Percentiles rank a stretch among this genome's conserved stretches.
Evolutionary conservation across 1,284 basidiomycete genomes (phyloP).

Genomic region (Austroboletus niveus): DNA sequence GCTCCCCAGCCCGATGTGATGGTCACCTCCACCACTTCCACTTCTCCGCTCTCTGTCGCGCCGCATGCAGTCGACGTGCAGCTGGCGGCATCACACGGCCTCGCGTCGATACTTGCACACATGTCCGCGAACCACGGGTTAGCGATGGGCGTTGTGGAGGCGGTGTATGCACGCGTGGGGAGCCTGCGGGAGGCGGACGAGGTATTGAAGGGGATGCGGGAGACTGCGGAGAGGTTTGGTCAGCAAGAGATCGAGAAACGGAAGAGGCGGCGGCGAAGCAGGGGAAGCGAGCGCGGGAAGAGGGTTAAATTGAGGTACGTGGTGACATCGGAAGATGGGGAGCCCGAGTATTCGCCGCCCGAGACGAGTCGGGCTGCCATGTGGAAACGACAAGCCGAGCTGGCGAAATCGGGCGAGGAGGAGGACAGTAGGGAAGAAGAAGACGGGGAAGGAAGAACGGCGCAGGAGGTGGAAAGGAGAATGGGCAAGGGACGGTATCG

Average conservation of each 20-base stretch:
- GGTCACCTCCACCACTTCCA: not conserved
- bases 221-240: slow-evolving; percentile 24
- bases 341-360: slow-evolving; percentile 29
- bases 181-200: slow-evolving; percentile 26
- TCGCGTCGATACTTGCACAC: slow-evolving; percentile 18
- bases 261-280: not conserved
- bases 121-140: slow-evolving; percentile 30
- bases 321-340: slow-evolving; percentile 15
- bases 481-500: slow-evolving; percentile 15
- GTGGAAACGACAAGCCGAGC: slow-evolving; percentile 22
- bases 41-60: not conserved
- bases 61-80: slow-evolving; percentile 17
- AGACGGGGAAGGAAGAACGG: slow-evolving; percentile 3
- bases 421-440: not conserved
- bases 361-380: slow-evolving; percentile 29
- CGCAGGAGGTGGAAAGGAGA: slow-evolving; percentile 13
- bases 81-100: slow-evolving; percentile 18
- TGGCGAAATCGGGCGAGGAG: not conserved
- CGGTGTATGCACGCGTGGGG: slow-evolving; percentile 22
- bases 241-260: slow-evolving; percentile 13
- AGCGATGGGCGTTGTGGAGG: slow-evolving; percentile 18
- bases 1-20: not conserved
- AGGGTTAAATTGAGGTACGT: slow-evolving; percentile 10
- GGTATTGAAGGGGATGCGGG: slow-evolving; percentile 26
- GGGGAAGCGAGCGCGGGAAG: not conserved